Base-by-base conservation (phyloP, 1,284 basidiomycete genomes). In the Rhodotorula sp. region DNA sequence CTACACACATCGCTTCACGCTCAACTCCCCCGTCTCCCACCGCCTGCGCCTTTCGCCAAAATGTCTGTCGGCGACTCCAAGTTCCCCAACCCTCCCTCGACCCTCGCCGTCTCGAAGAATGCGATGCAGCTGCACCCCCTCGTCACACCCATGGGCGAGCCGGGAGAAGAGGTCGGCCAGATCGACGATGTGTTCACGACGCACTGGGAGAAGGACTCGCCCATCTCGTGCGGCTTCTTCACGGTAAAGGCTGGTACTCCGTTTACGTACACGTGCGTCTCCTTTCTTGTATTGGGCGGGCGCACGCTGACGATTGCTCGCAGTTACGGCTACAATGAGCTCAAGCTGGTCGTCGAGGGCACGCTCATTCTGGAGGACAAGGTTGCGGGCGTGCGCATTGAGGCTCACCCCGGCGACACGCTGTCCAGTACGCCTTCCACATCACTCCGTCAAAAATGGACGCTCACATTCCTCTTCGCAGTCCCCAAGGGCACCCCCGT, bases 331-430 rank as follows among this genome's bases (percentile, higher is more conserved):
- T 74, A 76, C 58, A 63, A 72, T 51, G 72, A 75, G 61, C 61
- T 71, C 64, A 75, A 77, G 70, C 59, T 76, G 59, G 65, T 76
- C 39, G 61, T 76, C n/a, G 72, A 74, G 44, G 76, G 76, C 59
- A 65, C 66, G 37, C 57, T 76, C 57, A 39, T 54, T 5, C 62
- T 76, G n/a, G 64, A 74, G 37, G 64, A 68, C 64, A 64, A 66
- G 44, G 10, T 12, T 7, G 44, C 44, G 13, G 44, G 44, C 44
- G 44, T 44, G 17, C 15, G 61, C 34, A 72, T 73, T 51, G 61
- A 58, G 10, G 71, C 48, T 2, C 69, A 61, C n/a, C 39, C 74
- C 2, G 71, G 76, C 10, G 74, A 77, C 63, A 66, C 67, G 3
- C 62, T 77, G 22, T 66, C 70, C n/a, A 72, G 73, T 53, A 27